phyloP scores from a whole-genome alignment of 2,329 filamentous ascomycete genomes.

The Rhynchosporium graminicola region DNA sequence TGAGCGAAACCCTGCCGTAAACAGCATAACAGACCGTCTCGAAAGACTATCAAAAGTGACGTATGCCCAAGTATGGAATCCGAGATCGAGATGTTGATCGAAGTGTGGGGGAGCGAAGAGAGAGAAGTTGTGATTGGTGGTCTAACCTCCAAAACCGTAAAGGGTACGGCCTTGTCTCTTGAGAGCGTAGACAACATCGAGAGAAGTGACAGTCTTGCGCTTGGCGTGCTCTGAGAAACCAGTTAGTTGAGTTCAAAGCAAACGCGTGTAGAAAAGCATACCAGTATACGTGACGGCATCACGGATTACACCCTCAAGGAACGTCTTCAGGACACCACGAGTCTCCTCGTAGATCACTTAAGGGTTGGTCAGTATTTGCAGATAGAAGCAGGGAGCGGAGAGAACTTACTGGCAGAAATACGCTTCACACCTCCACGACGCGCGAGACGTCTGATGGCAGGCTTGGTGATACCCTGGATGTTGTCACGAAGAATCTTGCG shows the following conservation, averaged over 20 bases:
- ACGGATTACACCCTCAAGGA: conserved; percentile 78
- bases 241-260: background rate
- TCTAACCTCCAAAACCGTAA: conserved; percentile 69
- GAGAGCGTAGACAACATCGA: conserved; percentile 66
- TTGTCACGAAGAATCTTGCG: conserved; percentile 99
- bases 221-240: conserved; percentile 65
- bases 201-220: conserved; percentile 71
- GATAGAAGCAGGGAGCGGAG: background rate
- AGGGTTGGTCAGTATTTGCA: conserved; percentile 8
- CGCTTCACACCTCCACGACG: conserved; percentile 99
- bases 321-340: conserved; percentile 79
- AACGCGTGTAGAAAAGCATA: background rate
- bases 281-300: conserved; percentile 72
- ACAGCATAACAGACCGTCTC: conserved; percentile 43
- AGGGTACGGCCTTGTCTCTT: conserved; percentile 68
- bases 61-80: conserved; percentile 30
- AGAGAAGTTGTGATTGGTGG: conserved; percentile 47
- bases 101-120: conserved; percentile 29
- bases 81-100: conserved; percentile 31
- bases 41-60: conserved; percentile 42
- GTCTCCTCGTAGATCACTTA: conserved; percentile 75
- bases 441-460: conserved; percentile 95
- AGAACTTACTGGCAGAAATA: conserved; percentile 85
- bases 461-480: conserved; percentile 99
- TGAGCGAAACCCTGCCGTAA: conserved; percentile 42